phyloP scores from a whole-genome alignment of 2,329 filamentous ascomycete genomes.

The Xylariales sp. region DNA sequence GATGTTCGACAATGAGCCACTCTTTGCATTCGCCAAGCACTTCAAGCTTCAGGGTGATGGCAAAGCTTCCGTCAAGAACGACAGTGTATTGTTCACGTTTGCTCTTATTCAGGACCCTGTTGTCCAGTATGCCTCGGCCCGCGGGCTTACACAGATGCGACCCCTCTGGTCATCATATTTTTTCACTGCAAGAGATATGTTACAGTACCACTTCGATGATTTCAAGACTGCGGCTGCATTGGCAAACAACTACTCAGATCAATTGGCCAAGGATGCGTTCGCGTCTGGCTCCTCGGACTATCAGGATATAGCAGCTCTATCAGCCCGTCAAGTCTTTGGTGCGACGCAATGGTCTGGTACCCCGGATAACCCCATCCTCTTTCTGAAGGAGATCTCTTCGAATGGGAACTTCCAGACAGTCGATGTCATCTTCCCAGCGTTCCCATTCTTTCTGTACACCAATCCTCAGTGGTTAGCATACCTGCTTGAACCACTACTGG shows the following conservation, averaged over 20 bases:
- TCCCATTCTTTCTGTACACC: slow-evolving; percentile 82
- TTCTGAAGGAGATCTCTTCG: slow-evolving; percentile 81
- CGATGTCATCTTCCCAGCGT: slow-evolving; percentile 81
- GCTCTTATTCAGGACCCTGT: slow-evolving; percentile 74
- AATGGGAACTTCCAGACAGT: slow-evolving; percentile 84
- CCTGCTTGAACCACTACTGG: slow-evolving; percentile 72
- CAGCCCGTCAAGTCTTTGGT: slow-evolving; percentile 74
- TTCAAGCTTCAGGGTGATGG: slow-evolving; percentile 44
- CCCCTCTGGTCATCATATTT: slow-evolving; percentile 80
- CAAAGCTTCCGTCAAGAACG: slow-evolving; percentile 27
- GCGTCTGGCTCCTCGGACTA: slow-evolving; percentile 71
- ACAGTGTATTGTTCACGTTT: slow-evolving; percentile 68
- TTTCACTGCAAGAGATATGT: slow-evolving; percentile 52
- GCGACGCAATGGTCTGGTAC: slow-evolving; percentile 73
- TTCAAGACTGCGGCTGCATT: slow-evolving; percentile 59
- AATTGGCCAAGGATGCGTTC: slow-evolving; percentile 67
- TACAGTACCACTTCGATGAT: slow-evolving; percentile 73
- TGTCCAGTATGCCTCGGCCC: slow-evolving; percentile 71
- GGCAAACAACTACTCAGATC: slow-evolving; percentile 68
- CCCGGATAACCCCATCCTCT: slow-evolving; percentile 66
- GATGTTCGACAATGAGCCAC: slow-evolving; percentile 73
- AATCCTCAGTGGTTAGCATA: slow-evolving; percentile 78
- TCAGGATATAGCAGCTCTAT: slow-evolving; percentile 71
- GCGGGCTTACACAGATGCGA: slow-evolving; percentile 72
- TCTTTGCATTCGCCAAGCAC: slow-evolving; percentile 72